These are phyloP conservation scores for Puccinia horiana DNA, from an alignment of 1,284 basidiomycete genomes.

Conservation along the genomic window DNA sequence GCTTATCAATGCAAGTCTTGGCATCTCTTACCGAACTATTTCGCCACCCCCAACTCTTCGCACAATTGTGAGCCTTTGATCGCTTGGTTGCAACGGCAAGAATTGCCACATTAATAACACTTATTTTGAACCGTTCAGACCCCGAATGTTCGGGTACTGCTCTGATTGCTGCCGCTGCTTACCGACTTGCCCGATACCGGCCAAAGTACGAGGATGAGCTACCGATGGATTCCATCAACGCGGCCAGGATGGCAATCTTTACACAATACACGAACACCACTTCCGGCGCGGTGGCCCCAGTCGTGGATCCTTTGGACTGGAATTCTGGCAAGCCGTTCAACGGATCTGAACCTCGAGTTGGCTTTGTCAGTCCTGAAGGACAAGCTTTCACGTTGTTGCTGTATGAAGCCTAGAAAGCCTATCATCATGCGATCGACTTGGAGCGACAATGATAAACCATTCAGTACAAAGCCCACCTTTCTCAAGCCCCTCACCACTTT, in stretches of 20 bases:
- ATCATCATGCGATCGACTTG: not conserved
- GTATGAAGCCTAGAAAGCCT: constrained; percentile 49
- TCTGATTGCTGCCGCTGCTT: constrained; percentile 42
- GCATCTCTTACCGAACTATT: constrained; percentile 39
- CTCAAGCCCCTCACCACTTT: not conserved
- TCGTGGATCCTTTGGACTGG: constrained; percentile 70
- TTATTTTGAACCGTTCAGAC: not conserved
- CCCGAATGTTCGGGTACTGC: constrained; percentile 44
- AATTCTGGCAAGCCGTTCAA: constrained; percentile 55
- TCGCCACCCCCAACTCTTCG: constrained; percentile 8
- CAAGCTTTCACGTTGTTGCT: constrained; percentile 74
- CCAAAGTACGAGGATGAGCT: not conserved
- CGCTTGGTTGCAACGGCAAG: not conserved
- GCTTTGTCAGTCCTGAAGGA: constrained; percentile 63
- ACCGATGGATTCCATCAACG: constrained; percentile 34
- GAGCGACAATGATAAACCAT: no score
- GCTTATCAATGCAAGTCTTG: constrained; percentile 16
- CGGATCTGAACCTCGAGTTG: constrained; percentile 53
- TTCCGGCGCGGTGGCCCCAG: constrained; percentile 58
- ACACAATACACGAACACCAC: not conserved
- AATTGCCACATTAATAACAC: not conserved
- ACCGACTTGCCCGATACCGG: constrained; percentile 21
- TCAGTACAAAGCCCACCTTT: not conserved
- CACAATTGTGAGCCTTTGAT: not conserved
- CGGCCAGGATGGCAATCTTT: constrained; percentile 5